These are phyloP conservation scores for Terfezia claveryi DNA, from an alignment of 495 filamentous ascomycete species.

Conservation along the genomic window DNA sequence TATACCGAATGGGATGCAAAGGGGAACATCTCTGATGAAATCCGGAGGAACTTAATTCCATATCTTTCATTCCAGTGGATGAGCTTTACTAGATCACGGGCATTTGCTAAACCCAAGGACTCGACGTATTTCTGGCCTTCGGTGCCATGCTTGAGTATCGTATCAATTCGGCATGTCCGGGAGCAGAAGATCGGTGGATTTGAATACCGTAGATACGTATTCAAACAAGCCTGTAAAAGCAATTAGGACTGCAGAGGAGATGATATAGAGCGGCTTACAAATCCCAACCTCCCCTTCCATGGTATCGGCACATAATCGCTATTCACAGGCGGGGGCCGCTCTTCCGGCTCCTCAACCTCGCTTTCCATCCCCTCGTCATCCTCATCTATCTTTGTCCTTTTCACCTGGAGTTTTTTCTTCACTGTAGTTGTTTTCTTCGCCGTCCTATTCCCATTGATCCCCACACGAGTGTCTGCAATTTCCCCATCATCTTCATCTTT, in stretches of 20 bases:
- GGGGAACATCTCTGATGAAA: slow-evolving; percentile 92
- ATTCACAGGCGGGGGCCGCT: slow-evolving; percentile 54
- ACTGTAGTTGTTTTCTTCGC: no score
- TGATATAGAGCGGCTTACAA: slow-evolving; percentile 33
- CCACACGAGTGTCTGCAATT: no score
- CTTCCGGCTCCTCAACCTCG: slow-evolving; percentile 27
- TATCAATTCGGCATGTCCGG: slow-evolving; percentile 74
- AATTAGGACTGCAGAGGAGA: neutral
- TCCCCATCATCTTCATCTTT: no score
- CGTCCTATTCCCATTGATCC: no score
- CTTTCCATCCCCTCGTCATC: slow-evolving; percentile 20
- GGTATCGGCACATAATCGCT: slow-evolving; percentile 71
- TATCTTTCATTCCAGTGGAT: slow-evolving; percentile 85
- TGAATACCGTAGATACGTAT: slow-evolving; percentile 73
- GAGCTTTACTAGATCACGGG: slow-evolving; percentile 63
- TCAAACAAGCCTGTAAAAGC: slow-evolving; percentile 40
- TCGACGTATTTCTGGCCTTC: slow-evolving; percentile 52
- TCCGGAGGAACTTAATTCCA: slow-evolving; percentile 74
- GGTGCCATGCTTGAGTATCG: slow-evolving; percentile 62
- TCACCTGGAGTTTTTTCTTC: neutral
- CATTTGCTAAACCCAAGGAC: slow-evolving; percentile 58
- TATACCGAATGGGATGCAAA: slow-evolving; percentile 77
- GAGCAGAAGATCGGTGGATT: slow-evolving; percentile 80
- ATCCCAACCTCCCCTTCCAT: slow-evolving; percentile 83
- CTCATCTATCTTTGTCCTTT: slow-evolving; percentile 21